phyloP scores from a whole-genome alignment of 805 yeast species.

The Alloascoidea africana region DNA sequence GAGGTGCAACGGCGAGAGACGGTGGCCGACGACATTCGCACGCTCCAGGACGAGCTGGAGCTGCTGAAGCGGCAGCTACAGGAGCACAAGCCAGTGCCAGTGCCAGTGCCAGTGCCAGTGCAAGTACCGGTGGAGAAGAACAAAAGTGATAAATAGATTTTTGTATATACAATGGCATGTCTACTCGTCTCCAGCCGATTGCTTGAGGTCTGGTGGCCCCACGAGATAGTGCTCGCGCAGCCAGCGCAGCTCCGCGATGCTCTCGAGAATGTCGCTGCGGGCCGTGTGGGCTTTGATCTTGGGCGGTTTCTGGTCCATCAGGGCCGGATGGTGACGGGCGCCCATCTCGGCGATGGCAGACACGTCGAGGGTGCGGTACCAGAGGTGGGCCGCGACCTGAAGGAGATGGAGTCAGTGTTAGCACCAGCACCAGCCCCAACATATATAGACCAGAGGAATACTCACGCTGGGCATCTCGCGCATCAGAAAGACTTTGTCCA shows the following conservation, averaged over 20 bases:
- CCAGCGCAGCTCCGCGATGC: conserved; percentile 73
- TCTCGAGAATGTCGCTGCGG: conserved; percentile 71
- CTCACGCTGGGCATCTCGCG: conserved; percentile 68
- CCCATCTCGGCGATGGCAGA: conserved; percentile 76
- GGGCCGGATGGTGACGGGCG: conserved; percentile 53
- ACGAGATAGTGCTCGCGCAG: too few relatives aligned
- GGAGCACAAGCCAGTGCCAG: too few relatives aligned
- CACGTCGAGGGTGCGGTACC: conserved; percentile 81
- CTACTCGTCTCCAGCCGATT: too few relatives aligned
- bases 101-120: too few relatives aligned
- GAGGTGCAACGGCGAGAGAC: conserved; percentile 45
- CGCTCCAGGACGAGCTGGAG: conserved; percentile 57
- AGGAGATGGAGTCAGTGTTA: too few relatives aligned
- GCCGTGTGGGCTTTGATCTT: conserved; percentile 79
- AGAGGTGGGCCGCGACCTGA: conserved; percentile 25
- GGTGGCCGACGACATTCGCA: conserved; percentile 56
- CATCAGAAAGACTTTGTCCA: conserved; percentile 77
- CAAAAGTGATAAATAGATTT: too few relatives aligned
- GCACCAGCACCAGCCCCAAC: too few relatives aligned
- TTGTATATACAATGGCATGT: too few relatives aligned
- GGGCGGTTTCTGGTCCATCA: conserved; percentile 40
- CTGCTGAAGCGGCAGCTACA: conserved; percentile 33
- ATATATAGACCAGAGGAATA: conserved; percentile 36
- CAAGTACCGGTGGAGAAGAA: too few relatives aligned
- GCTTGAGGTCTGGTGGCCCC: too few relatives aligned